phyloP scores from a whole-genome alignment of 2,329 filamentous ascomycete species.

The Coccinonectria pachysandricola region DNA sequence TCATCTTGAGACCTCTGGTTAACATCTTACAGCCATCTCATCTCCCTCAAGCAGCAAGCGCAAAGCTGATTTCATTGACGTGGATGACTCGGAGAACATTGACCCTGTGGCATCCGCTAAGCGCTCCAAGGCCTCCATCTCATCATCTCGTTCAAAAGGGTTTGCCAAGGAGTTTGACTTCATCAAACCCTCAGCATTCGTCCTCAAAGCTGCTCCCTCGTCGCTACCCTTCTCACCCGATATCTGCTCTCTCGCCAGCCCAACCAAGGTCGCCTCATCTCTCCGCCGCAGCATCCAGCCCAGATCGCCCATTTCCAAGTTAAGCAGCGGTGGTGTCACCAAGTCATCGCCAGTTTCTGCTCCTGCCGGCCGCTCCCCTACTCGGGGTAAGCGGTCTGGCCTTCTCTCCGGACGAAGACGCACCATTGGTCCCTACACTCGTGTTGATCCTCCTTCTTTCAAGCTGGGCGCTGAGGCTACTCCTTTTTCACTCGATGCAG shows the following conservation, averaged over 20 bases:
- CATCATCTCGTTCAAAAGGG: conserved; percentile 29
- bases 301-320: conserved; percentile 39
- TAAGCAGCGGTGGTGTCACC: conserved; percentile 31
- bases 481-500: conserved; percentile 81
- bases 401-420: conserved; percentile 60
- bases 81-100: conserved; percentile 50
- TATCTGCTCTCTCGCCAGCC: conserved; percentile 21
- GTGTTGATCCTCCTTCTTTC: conserved; percentile 61
- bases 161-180: too few relatives aligned
- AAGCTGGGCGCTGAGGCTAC: conserved; percentile 38
- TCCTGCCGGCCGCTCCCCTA: conserved; percentile 74
- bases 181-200: conserved; percentile 38
- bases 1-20: too few relatives aligned
- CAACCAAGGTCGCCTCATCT: conserved; percentile 23
- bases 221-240: conserved; percentile 18
- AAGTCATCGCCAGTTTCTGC: conserved; percentile 49
- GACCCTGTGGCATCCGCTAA: conserved; percentile 49
- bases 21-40: conserved; percentile 28
- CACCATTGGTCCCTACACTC: conserved; percentile 51
- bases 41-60: conserved; percentile 38
- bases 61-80: conserved; percentile 44
- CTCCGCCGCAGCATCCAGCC: conserved; percentile 38
- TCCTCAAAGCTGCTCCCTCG: conserved; percentile 32
- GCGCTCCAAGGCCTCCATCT: conserved; percentile 43
- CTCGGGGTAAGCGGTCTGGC: conserved; percentile 55